These are phyloP conservation scores for Protomyces lactucae-debilis DNA, from an alignment of 1,139 yeast species.

Conservation along the genomic window DNA sequence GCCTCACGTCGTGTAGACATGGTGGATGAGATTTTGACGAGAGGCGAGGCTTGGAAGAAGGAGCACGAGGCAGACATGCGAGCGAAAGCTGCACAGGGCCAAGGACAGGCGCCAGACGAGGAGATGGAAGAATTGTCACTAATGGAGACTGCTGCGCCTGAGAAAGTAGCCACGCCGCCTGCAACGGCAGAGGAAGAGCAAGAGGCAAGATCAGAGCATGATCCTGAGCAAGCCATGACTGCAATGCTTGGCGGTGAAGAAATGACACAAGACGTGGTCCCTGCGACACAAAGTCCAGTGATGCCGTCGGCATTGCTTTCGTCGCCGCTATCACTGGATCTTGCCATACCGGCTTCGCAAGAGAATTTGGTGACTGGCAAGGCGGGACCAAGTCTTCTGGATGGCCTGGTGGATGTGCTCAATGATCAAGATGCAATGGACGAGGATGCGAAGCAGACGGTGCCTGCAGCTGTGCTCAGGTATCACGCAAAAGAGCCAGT, in stretches of 20 bases:
- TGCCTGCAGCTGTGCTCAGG: too few species aligned
- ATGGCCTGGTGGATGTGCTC: too few species aligned
- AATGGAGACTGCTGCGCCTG: background rate
- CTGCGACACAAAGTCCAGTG: background rate
- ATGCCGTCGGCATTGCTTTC: background rate
- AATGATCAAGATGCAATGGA: too few species aligned
- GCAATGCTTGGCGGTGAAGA: background rate
- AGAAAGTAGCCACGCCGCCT: too few species aligned
- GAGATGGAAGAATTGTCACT: background rate
- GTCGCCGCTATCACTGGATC: background rate
- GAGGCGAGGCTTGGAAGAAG: slow-evolving; percentile 3
- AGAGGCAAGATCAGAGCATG: too few species aligned
- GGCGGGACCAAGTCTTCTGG: too few species aligned
- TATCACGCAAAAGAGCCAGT: too few species aligned
- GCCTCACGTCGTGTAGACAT: slow-evolving; percentile 14
- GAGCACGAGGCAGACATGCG: background rate
- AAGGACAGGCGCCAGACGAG: background rate
- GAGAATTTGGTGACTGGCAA: too few species aligned
- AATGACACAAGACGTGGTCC: background rate
- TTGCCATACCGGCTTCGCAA: too few species aligned
- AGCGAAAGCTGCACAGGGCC: background rate
- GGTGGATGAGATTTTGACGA: slow-evolving; percentile 7
- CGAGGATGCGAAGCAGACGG: too few species aligned
- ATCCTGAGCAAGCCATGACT: background rate
- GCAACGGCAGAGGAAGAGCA: too few species aligned